Evolutionary conservation across 345 rosid species (phyloP), one percentile per base, ranked within the genome.

Genomic region (Eucalyptus urophylla): DNA sequence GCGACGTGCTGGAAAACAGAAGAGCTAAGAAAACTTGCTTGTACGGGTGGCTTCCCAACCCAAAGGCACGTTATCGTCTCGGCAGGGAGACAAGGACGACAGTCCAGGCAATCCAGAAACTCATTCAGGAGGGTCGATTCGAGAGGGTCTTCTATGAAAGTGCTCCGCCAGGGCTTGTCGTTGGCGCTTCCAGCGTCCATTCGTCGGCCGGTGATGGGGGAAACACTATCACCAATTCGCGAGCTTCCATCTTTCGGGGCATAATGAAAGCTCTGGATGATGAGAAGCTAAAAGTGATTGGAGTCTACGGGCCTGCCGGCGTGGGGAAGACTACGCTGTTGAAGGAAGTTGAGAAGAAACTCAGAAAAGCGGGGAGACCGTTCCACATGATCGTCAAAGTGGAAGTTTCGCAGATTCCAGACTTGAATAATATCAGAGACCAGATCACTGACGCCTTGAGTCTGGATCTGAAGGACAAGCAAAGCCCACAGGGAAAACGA

Each of bases 71-170:
- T 0, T 31, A 69, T 31, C 0, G 80, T 8, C 22, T 69, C 0
- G 80, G 22, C 11, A 31, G 1, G 3, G 0, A 16, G 4, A 13
- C 24, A 2, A 31, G 80, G 2, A 69, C 0, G 80, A 31, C 24
- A 0, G 43, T 3, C 43, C 0, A 31, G 11, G 43, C 0, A 2
- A 60, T 25, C 14, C 6, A 12, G 51, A 6, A 0, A 49, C 14
- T 49, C 51, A 49, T 5, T 14, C 0, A 1, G 6, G 3, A 0
- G 6, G 6, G 51, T 49, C 16, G 2, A 49, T 49, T 49, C 1
- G 1, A 49, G 51, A 49, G 0, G 51, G 16, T 14, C 37, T 37
- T 37, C 37, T 37, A 37, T 37, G 51, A 49, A 6, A 49, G 2
- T 49, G 6, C 16, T 49, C 51, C 51, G 0, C 16, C 16, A 0